Base-by-base conservation (phyloP, 768 basidiomycete genomes). In the Dendrothele bispora region DNA sequence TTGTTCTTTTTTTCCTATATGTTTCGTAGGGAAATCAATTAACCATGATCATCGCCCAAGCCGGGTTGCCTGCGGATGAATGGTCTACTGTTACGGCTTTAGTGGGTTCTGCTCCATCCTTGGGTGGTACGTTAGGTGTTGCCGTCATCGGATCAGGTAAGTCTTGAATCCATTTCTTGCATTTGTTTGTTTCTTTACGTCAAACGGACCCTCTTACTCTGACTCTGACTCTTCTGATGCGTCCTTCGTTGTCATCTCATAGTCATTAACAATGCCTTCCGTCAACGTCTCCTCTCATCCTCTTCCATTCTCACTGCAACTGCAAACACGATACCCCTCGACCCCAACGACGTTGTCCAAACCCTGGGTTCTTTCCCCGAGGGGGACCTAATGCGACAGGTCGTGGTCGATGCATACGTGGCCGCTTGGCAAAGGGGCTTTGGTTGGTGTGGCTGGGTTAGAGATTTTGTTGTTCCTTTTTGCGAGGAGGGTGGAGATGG, bases 81-180 rank as follows among this genome's bases (percentile, higher is more conserved):
- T 46, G 60, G n/a, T 47, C 56, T 15, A 62, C 61, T 35, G 52
- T 60, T n/a, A 60, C 61, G 15, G 61, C 61, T 2, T 45, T 61
- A 28, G 43, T 57, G 3, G 51, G 48, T 7, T 40, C 56, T 15
- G 25, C 58, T 7, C 54, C 60, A n/a, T 51, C 34, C 29, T 48
- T 60, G 7, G 61, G 56, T 24, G 61, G 57, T 11, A 56, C 59
- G 20, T 34, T 62, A 15, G 59, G 57, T 21, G 52, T 62, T 17
- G 53, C 54, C 2, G 51, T 62, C 15, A 41, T 58, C n/a, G 61
- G 61, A 20, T 49, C 53, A 22, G 48, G 58, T 56, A 46, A 26
- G 58, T 55, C 37, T 27, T 46, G 3, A 36, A 10, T 21, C 25
- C 14, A n/a, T n/a, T n/a, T n/a, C n/a, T n/a, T n/a, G n/a, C n/a